phyloP scores from a whole-genome alignment of 129 eudicot species.

The Heracleum sosnowskyi region DNA sequence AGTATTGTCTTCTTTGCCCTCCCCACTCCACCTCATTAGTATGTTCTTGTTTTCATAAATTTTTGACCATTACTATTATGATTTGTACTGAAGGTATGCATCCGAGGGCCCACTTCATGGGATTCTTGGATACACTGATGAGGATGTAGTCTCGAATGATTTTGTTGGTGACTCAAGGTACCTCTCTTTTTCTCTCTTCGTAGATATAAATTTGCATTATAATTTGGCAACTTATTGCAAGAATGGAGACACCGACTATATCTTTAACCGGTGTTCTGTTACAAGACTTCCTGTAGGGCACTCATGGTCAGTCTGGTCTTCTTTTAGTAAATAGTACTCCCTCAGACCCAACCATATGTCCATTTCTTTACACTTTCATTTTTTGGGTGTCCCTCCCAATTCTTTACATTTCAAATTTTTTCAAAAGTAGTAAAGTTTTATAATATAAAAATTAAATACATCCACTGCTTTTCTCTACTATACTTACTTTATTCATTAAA shows the following conservation, averaged over 20 bases:
- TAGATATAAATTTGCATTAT: neutral
- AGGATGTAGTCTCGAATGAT: slow-evolving; percentile 96
- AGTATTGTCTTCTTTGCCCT: slow-evolving; percentile 29
- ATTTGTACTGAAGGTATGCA: slow-evolving; percentile 50
- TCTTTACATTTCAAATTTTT: too few species aligned
- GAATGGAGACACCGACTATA: neutral
- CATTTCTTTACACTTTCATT: too few species aligned
- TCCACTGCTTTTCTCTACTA: too few species aligned
- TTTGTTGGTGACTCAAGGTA: slow-evolving; percentile 92
- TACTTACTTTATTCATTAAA: too few species aligned
- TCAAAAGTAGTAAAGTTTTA: too few species aligned
- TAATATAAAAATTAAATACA: too few species aligned
- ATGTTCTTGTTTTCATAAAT: neutral
- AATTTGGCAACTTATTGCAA: neutral
- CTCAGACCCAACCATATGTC: too few species aligned
- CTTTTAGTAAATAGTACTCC: neutral
- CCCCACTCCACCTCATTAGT: neutral
- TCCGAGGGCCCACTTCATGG: slow-evolving; percentile 83
- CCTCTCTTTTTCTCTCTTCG: neutral
- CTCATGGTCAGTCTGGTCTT: neutral
- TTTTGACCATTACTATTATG: neutral
- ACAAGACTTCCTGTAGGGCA: neutral
- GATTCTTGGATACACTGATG: slow-evolving; percentile 93
- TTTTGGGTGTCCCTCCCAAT: too few species aligned
- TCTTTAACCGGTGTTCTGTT: neutral